Percentiles rank a stretch among this genome's conserved stretches.
phyloP scores from a whole-genome alignment of 2,329 filamentous ascomycete genomes.

The Macrophomina pseudophaseolina region DNA sequence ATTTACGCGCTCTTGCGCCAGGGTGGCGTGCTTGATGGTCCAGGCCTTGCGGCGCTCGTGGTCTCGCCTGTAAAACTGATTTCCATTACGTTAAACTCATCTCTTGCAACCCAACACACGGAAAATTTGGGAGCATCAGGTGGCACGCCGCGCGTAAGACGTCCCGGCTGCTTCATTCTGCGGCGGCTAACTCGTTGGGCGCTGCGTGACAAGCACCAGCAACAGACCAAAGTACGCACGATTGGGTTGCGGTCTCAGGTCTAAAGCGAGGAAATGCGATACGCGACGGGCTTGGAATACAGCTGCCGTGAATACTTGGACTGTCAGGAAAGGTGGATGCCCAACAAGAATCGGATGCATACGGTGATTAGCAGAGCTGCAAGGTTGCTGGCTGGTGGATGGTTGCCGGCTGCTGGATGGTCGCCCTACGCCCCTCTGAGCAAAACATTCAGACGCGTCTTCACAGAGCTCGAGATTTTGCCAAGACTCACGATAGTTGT shows the following conservation, averaged over 20 bases:
- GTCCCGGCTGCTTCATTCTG: neutral
- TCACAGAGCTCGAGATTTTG: neutral
- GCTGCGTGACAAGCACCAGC: neutral
- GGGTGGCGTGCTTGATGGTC: constrained; percentile 4
- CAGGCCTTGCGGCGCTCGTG: neutral
- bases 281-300: neutral
- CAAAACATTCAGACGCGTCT: neutral
- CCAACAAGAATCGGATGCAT: neutral
- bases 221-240: neutral
- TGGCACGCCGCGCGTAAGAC: neutral
- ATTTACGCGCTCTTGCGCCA: constrained; percentile 5
- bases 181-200: neutral
- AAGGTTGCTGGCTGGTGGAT: neutral
- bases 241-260: neutral
- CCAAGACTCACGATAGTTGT: constrained; percentile 13
- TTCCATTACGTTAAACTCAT: constrained; percentile 5
- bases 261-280: neutral
- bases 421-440: neutral
- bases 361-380: neutral
- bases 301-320: neutral
- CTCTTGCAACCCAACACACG: neutral
- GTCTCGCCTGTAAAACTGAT: neutral
- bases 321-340: neutral
- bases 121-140: neutral
- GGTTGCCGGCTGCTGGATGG: neutral